A percentile compares a stretch with the other conserved stretches of the same genome.
Conservation (phyloP, 1,139 yeast genomes). For the Geotrichum australiense region DNA sequence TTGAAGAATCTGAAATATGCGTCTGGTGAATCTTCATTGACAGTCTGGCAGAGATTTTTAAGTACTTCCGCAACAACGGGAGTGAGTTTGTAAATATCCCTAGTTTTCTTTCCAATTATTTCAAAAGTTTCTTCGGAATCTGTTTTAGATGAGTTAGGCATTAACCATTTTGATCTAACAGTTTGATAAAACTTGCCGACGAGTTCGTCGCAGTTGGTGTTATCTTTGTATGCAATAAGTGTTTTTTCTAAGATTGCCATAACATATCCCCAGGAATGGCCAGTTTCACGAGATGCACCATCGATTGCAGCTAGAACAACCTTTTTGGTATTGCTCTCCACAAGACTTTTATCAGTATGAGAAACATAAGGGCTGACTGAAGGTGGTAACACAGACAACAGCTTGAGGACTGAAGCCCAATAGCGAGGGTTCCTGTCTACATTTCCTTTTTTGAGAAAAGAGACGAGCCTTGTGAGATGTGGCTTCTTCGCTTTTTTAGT, state of each 20-base stretch:
- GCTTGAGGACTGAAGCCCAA: constrained; percentile 28
- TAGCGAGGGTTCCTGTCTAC: constrained; percentile 25
- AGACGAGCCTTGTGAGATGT: constrained; percentile 17
- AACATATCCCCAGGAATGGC: constrained; percentile 26
- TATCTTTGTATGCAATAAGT: constrained; percentile 8
- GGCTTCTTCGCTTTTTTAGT: constrained; percentile 21
- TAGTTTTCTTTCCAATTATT: constrained; percentile 23
- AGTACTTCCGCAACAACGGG: constrained; percentile 22
- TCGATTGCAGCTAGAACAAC: constrained; percentile 25
- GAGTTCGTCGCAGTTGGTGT: too few relatives aligned
- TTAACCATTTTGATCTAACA: too few relatives aligned
- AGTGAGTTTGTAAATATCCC: constrained; percentile 14
- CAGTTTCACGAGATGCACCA: constrained; percentile 27
- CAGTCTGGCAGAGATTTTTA: constrained; percentile 12
- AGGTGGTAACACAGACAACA: constrained; percentile 23
- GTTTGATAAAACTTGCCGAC: too few relatives aligned
- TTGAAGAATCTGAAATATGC: constrained; percentile 11
- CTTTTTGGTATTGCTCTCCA: constrained; percentile 11
- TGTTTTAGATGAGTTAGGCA: constrained; percentile 14
- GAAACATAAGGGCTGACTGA: constrained; percentile 22
- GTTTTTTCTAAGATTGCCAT: constrained; percentile 24
- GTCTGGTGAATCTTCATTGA: constrained; percentile 4
- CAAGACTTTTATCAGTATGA: constrained; percentile 18
- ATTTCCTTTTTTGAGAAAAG: constrained; percentile 22
- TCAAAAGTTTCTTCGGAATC: constrained; percentile 14